Percentiles rank a stretch among this genome's conserved stretches.
Evolutionary conservation across 164 flowering plant genomes (phyloP).

Genomic region (Sextonia rubra): DNA sequence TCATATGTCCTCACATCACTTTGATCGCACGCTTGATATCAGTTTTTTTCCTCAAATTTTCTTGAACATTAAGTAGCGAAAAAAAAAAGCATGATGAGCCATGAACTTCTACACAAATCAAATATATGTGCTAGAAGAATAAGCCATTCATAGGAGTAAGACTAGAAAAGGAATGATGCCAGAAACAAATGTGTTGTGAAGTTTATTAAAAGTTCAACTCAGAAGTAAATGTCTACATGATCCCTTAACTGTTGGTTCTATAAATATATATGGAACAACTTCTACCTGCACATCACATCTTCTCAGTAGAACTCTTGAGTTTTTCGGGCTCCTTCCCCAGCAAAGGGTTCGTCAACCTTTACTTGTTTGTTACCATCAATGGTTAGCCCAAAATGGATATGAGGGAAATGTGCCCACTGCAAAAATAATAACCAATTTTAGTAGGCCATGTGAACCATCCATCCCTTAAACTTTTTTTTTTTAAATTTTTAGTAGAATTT

Average conservation of each 20-base stretch:
- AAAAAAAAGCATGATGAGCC: too few species aligned
- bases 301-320: constrained; percentile 21
- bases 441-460: neutral
- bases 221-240: neutral
- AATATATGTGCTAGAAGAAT: neutral
- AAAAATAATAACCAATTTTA: constrained; percentile 2
- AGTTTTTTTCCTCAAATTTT: too few species aligned
- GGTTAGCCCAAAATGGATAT: constrained; percentile 39
- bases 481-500: too few species aligned
- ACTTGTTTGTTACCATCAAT: constrained; percentile 30
- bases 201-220: constrained; percentile 9
- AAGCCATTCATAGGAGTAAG: neutral
- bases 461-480: too few species aligned
- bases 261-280: constrained; percentile 1
- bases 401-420: constrained; percentile 65
- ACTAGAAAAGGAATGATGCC: neutral
- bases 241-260: neutral
- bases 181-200: constrained; percentile 1
- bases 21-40: too few species aligned
- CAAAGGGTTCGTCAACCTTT: constrained; percentile 22
- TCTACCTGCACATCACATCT: neutral
- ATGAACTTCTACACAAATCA: constrained; percentile 3
- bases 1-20: too few species aligned
- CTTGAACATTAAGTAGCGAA: too few species aligned
- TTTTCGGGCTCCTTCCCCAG: constrained; percentile 20